Percentiles rank a stretch among this genome's conserved stretches.
Evolutionary conservation across 2,329 filamentous ascomycete genomes (phyloP).

Genomic region (Elsinoe necatrix): DNA sequence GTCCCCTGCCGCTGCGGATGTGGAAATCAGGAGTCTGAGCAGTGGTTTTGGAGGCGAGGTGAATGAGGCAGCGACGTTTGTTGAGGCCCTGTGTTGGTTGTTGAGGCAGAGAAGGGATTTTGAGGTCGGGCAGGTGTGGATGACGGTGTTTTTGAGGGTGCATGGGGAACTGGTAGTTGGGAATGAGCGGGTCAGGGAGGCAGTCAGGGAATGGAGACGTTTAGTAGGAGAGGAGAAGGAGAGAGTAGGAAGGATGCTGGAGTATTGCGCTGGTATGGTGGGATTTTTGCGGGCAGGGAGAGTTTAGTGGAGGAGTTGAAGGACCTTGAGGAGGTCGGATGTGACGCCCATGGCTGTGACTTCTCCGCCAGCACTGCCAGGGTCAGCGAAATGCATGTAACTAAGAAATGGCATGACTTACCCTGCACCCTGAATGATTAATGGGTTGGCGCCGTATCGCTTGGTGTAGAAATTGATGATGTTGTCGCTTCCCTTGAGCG

Average conservation of each 20-base stretch:
- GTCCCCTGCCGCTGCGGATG: conserved; percentile 74
- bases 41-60: conserved; percentile 25
- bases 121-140: conserved; percentile 93
- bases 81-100: conserved; percentile 66
- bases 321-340: conserved; percentile 82
- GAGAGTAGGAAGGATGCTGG: conserved; percentile 67
- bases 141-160: conserved; percentile 81
- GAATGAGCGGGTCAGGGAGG: conserved; percentile 46
- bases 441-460: conserved; percentile 79
- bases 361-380: conserved; percentile 65
- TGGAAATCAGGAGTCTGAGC: conserved; percentile 77
- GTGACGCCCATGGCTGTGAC: conserved; percentile 98
- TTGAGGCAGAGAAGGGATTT: conserved; percentile 69
- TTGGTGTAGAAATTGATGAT: conserved; percentile 98
- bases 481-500: conserved; percentile 94
- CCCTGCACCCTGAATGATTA: conserved; percentile 91
- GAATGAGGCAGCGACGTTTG: conserved; percentile 71
- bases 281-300: conserved; percentile 21
- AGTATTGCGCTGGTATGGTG: conserved; percentile 65
- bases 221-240: conserved; percentile 50
- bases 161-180: conserved; percentile 56
- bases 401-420: conserved; percentile 21
- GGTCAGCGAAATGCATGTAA: conserved; percentile 4
- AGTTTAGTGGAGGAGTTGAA: conserved; percentile 52
- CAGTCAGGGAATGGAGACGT: conserved; percentile 58